Conservation (phyloP, 1,284 basidiomycete species). For the Puccinia triticina region DNA sequence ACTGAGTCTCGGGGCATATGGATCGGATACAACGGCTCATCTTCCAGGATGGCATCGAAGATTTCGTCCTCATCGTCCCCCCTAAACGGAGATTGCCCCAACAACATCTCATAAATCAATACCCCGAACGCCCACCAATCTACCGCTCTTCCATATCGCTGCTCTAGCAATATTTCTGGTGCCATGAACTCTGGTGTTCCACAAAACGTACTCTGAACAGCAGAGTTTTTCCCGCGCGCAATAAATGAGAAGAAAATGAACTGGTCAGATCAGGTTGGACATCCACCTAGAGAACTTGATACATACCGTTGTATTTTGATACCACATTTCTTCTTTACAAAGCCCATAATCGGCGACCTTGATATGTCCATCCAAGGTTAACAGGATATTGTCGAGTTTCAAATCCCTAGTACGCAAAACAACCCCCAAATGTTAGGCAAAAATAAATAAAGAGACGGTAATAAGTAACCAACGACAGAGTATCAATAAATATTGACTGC, state of each 20-base stretch:
- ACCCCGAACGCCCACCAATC: constrained; percentile 99
- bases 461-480: neutral
- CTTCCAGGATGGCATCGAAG: constrained; percentile 97
- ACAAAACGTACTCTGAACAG: constrained; percentile 80
- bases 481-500: neutral
- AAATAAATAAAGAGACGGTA: constrained; percentile 5
- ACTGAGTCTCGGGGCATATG: constrained; percentile 99
- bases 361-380: constrained; percentile 96
- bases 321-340: constrained; percentile 99
- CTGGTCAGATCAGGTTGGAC: neutral
- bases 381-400: constrained; percentile 96
- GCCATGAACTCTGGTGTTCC: constrained; percentile 99
- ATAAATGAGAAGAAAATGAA: neutral
- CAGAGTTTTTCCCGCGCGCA: neutral
- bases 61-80: constrained; percentile 99
- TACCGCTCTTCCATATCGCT: constrained; percentile 95
- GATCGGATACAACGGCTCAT: constrained; percentile 97
- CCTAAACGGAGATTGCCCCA: constrained; percentile 98
- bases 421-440: constrained; percentile 24
- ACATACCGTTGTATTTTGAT: constrained; percentile 77
- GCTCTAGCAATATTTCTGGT: constrained; percentile 97
- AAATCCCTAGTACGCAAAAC: constrained; percentile 70
- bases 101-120: constrained; percentile 96
- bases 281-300: neutral
- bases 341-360: constrained; percentile 99